Percentiles rank a stretch among this genome's conserved stretches.
Conservation (phyloP, 2,329 filamentous ascomycete genomes). For the Fusarium mexicanum region DNA sequence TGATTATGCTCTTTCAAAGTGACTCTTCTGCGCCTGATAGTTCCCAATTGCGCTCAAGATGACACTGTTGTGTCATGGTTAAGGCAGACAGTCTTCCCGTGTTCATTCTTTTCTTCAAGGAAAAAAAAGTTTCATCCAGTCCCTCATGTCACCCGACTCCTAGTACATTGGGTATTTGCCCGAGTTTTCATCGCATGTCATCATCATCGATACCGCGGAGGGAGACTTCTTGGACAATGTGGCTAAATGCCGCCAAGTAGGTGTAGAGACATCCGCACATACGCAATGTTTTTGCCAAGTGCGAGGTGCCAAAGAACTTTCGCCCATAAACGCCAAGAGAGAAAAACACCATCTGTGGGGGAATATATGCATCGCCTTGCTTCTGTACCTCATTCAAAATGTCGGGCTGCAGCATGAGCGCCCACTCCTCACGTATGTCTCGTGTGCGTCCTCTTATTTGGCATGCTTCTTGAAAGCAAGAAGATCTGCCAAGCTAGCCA, state of each 20-base stretch:
- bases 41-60: constrained; percentile 34
- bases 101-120: constrained; percentile 9
- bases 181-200: constrained; percentile 38
- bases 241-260: constrained; percentile 14
- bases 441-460: constrained; percentile 57
- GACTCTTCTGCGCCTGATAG: constrained; percentile 20
- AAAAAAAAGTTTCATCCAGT: constrained; percentile 19
- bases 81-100: constrained; percentile 5
- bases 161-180: constrained; percentile 30
- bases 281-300: constrained; percentile 33
- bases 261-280: constrained; percentile 4
- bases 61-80: constrained; percentile 20
- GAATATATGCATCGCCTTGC: constrained; percentile 44
- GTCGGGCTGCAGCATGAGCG: constrained; percentile 30
- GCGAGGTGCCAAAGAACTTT: constrained; percentile 37
- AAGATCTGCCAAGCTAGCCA: constrained; percentile 84
- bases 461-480: constrained; percentile 84
- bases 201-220: constrained; percentile 35
- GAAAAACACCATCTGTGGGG: constrained; percentile 37
- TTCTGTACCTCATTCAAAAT: constrained; percentile 40
- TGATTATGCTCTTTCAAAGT: constrained; percentile 21
- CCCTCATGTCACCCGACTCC: constrained; percentile 12
- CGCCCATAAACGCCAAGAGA: constrained; percentile 43
- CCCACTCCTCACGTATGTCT: constrained; percentile 31
- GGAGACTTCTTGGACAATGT: constrained; percentile 21